Conservation (phyloP, 2,329 filamentous ascomycete species). For the Penicillium sp. region DNA sequence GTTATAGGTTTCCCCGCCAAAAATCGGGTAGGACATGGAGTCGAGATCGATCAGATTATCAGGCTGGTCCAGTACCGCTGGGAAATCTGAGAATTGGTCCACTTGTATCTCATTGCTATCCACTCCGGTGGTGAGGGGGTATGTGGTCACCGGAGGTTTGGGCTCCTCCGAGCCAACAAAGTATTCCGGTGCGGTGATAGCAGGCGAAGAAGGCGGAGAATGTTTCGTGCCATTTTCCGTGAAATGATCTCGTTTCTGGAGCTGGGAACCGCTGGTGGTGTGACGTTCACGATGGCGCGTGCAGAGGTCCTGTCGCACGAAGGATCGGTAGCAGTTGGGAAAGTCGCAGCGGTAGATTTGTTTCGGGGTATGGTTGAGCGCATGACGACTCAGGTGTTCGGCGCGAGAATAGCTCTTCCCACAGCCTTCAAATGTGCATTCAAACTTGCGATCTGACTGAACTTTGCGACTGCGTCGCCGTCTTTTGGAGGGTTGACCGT, state of each 20-base stretch:
- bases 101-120: slow-evolving; percentile 16
- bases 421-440: slow-evolving; percentile 81
- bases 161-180: slow-evolving; percentile 12
- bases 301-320: slow-evolving; percentile 90
- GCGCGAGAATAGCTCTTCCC: slow-evolving; percentile 96
- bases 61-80: slow-evolving; percentile 12
- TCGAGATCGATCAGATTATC: slow-evolving; percentile 30
- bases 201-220: slow-evolving; percentile 20
- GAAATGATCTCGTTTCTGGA: slow-evolving; percentile 49
- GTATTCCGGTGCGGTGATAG: slow-evolving; percentile 20
- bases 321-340: slow-evolving; percentile 82
- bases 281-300: slow-evolving; percentile 80
- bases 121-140: slow-evolving; percentile 18
- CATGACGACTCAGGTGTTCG: slow-evolving; percentile 93
- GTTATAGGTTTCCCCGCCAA: slow-evolving; percentile 77
- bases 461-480: slow-evolving; percentile 46
- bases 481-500: slow-evolving; percentile 35
- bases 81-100: slow-evolving; percentile 18
- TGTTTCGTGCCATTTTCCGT: slow-evolving; percentile 20
- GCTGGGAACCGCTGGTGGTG: slow-evolving; percentile 58
- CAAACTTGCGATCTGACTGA: slow-evolving; percentile 57
- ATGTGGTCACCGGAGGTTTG: slow-evolving; percentile 17
- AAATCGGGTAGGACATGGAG: slow-evolving; percentile 66
- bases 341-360: slow-evolving; percentile 94
- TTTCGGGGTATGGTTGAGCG: slow-evolving; percentile 75